Evolutionary conservation across 805 yeast species (phyloP).

Genomic region (Yarrowia deformans): DNA sequence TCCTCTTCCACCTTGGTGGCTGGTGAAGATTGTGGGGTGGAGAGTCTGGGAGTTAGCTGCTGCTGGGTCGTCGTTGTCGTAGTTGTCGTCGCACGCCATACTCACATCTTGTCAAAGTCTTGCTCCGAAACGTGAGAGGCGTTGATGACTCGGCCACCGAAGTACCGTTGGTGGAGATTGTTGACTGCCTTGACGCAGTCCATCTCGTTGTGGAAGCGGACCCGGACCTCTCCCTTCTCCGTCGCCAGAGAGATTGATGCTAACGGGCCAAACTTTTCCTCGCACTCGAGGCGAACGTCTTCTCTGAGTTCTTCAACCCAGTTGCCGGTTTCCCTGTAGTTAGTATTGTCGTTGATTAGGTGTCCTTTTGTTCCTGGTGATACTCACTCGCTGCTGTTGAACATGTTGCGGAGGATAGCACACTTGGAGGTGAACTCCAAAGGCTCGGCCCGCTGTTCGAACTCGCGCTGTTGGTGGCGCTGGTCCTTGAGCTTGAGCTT

Average conservation of each 20-base stretch:
- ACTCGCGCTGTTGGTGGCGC: neutral
- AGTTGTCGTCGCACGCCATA: constrained; percentile 1
- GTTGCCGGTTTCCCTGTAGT: constrained; percentile 48
- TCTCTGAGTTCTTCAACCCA: constrained; percentile 51
- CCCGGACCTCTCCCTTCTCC: constrained; percentile 48
- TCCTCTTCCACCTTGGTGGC: constrained; percentile 1
- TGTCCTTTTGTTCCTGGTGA: neutral
- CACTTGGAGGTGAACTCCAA: constrained; percentile 17
- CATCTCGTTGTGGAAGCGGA: constrained; percentile 46
- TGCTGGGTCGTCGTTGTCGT: neutral
- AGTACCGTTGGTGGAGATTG: constrained; percentile 51
- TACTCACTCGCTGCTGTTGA: constrained; percentile 37
- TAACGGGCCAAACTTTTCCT: constrained; percentile 51
- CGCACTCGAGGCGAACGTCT: constrained; percentile 51
- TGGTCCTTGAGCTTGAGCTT: constrained; percentile 12
- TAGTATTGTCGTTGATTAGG: constrained; percentile 2
- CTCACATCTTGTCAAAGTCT: constrained; percentile 16
- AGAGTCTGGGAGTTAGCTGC: constrained; percentile 27
- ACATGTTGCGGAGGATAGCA: constrained; percentile 24
- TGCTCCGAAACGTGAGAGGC: constrained; percentile 44
- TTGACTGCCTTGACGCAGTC: constrained; percentile 48
- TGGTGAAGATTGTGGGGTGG: neutral
- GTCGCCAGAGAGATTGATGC: constrained; percentile 48
- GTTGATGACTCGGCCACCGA: constrained; percentile 49
- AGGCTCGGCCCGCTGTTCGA: constrained; percentile 3